Evolutionary conservation across 345 rosid genomes (phyloP), one percentile per base, ranked within the genome.

Genomic region (Luvunga scandens): DNA sequence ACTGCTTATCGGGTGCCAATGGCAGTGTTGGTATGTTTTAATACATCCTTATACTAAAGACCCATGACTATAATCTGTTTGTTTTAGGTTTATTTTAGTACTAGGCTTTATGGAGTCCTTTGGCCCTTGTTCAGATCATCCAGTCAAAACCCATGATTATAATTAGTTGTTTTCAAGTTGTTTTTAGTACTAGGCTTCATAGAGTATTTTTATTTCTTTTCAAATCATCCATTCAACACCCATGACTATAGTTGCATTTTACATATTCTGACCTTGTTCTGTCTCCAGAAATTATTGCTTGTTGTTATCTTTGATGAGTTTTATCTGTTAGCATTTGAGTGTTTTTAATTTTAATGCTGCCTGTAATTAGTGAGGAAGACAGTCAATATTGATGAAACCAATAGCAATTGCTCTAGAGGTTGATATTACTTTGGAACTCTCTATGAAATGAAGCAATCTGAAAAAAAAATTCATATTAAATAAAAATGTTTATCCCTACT

Each of bases 1-100:
- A 93, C 99, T 84, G 78, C 92, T 42, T 95, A 95, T 81, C 87
- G 98, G 77, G 99, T 92, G 72, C 95, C 97, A 25, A 95, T 95
- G 99, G 89, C 97, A 56, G 90, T 95, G 66, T 83, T 95, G 98
- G 98, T 93, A 87, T 72, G 91, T 82, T 82, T 65, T 77, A 55
- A 18, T 55, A 55, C 48, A 36, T 72, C 53, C 34, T 34, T 76
- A 2, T 19, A 27, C 12, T 42, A 9, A 42, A 10, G 50, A 42
- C 50, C 50, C 4, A 42, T 42, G 50, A 42, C 50, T 42, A 42
- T 42, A 12, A 42, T 42, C 16, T 42, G 12, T 42, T 42, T 10
- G 14, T 12, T 42, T 42, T 12, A 42, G 16, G 50, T 42, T 42
- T 42, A 9, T 12, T 42, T 42, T 42, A 42, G 50, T 2, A 10